These are phyloP conservation scores for Thozetella sp. DNA, from an alignment of 495 filamentous ascomycete species.

Conservation along the genomic window DNA sequence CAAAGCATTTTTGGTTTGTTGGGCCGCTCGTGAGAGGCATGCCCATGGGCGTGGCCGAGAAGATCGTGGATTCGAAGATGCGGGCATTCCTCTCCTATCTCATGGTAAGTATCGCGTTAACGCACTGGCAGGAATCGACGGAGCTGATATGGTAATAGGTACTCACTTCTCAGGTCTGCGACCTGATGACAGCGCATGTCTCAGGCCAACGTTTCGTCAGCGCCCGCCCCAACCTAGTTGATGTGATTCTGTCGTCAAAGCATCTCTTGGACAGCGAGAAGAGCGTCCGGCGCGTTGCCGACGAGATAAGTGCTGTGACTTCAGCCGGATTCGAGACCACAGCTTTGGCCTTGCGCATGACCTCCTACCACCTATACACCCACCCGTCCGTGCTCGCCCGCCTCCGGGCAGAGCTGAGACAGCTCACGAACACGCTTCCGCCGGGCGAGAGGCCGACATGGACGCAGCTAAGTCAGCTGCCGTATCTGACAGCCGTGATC, in stretches of 20 bases:
- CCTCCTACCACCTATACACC: constrained; percentile 22
- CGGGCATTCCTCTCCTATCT: constrained; percentile 21
- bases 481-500: constrained; percentile 33
- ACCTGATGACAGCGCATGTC: constrained; percentile 1
- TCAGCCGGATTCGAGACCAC: constrained; percentile 27
- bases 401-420: constrained; percentile 17
- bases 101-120: constrained; percentile 9
- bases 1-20: constrained; percentile 25
- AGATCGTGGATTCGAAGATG: constrained; percentile 15
- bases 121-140: constrained; percentile 4
- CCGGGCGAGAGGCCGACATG: neutral
- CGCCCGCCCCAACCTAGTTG: constrained; percentile 18
- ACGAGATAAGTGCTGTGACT: constrained; percentile 21
- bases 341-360: constrained; percentile 18
- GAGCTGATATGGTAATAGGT: constrained; percentile 12
- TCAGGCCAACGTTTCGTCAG: constrained; percentile 10
- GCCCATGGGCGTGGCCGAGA: constrained; percentile 20
- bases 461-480: constrained; percentile 28
- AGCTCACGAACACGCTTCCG: neutral
- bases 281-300: constrained; percentile 15
- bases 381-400: constrained; percentile 15
- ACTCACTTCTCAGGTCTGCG: constrained; percentile 11
- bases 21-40: constrained; percentile 22
- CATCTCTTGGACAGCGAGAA: constrained; percentile 24
- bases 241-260: constrained; percentile 24